These are phyloP conservation scores for Aspergillus nomiae DNA, from an alignment of 2,329 filamentous ascomycete genomes.

Conservation along the genomic window DNA sequence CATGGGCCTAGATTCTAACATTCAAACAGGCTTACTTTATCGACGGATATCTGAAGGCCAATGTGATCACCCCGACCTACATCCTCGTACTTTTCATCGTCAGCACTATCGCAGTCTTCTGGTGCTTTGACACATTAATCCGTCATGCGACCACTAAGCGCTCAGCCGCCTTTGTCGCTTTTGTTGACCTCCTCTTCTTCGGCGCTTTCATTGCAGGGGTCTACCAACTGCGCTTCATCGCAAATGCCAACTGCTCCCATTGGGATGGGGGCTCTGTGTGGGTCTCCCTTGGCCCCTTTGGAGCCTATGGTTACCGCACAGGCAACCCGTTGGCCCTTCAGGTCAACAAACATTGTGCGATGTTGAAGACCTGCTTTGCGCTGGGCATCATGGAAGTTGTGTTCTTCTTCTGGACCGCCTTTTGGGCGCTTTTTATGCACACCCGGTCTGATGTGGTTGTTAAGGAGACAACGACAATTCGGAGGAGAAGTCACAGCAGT, in stretches of 20 bases:
- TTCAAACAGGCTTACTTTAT: constrained; percentile 58
- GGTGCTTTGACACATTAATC: constrained; percentile 63
- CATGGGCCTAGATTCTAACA: constrained; percentile 5
- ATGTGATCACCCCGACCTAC: constrained; percentile 60
- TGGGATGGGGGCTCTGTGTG: constrained; percentile 58
- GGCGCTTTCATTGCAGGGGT: constrained; percentile 65
- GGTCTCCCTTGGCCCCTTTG: constrained; percentile 64
- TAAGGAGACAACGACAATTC: constrained; percentile 40
- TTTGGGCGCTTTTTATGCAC: constrained; percentile 62
- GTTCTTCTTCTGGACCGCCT: constrained; percentile 75
- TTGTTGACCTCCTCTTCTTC: constrained; percentile 63
- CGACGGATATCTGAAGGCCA: constrained; percentile 57
- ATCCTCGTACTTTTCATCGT: constrained; percentile 68
- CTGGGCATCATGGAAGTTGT: constrained; percentile 86
- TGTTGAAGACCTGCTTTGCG: constrained; percentile 89
- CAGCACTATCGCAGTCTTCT: constrained; percentile 61
- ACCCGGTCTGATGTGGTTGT: constrained; percentile 34
- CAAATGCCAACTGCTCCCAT: constrained; percentile 67
- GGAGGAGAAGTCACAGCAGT: constrained; percentile 37
- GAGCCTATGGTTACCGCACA: constrained; percentile 52
- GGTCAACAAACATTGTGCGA: constrained; percentile 77
- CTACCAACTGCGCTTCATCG: constrained; percentile 59
- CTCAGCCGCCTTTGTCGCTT: constrained; percentile 61
- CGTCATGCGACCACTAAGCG: constrained; percentile 61
- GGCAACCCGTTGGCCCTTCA: constrained; percentile 53